phyloP scores from a whole-genome alignment of 768 basidiomycete genomes.

The Kockovaella imperatae region DNA sequence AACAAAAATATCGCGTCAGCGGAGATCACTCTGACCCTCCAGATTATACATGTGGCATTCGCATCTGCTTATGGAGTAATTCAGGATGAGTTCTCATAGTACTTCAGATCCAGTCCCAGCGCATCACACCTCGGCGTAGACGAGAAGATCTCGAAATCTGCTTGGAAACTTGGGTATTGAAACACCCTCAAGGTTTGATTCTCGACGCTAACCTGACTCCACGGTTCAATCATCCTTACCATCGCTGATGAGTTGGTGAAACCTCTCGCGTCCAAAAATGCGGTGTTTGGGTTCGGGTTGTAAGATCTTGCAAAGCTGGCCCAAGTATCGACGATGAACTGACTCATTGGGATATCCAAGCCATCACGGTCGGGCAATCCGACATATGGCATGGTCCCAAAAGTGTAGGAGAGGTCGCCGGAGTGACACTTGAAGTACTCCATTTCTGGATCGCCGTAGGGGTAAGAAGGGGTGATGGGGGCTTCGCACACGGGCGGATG shows the following conservation, averaged over 20 bases:
- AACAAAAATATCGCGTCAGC: too few relatives aligned
- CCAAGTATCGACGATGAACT: conserved; percentile 50
- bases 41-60: too few relatives aligned
- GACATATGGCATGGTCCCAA: conserved; percentile 46
- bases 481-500: conserved; percentile 50
- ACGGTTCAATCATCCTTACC: conserved; percentile 40
- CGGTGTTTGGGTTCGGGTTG: conserved; percentile 50
- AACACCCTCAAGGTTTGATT: conserved; percentile 17
- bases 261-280: conserved; percentile 49
- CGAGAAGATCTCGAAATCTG: conserved; percentile 3
- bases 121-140: conserved; percentile 1
- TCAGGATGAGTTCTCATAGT: conserved; percentile 6
- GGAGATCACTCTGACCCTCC: too few relatives aligned
- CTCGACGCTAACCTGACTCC: conserved; percentile 43
- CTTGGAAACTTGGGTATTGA: conserved; percentile 9
- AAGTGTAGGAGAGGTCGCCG: conserved; percentile 43
- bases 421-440: conserved; percentile 41
- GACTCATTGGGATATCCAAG: conserved; percentile 49
- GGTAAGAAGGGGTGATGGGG: conserved; percentile 47
- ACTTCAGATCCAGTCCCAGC: conserved; percentile 1
- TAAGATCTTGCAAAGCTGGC: conserved; percentile 50
- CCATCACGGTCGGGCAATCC: conserved; percentile 50
- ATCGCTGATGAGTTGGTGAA: conserved; percentile 45
- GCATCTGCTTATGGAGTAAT: too few relatives aligned
- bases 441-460: conserved; percentile 48